Conservation (phyloP, 2,329 filamentous ascomycete genomes). For the Coniochaeta sp. region DNA sequence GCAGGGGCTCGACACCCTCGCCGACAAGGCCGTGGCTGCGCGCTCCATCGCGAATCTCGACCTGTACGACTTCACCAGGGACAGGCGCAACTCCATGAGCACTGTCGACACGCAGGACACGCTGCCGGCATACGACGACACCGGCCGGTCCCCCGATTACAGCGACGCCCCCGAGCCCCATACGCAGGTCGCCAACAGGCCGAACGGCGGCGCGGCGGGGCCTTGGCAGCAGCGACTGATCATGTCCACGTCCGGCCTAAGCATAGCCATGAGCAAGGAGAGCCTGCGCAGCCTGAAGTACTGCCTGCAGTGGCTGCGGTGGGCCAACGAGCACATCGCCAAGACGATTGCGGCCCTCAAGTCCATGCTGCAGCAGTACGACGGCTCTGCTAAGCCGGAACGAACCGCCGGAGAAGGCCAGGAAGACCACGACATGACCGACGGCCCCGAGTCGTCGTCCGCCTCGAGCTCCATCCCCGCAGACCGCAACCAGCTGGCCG, state of each 20-base stretch:
- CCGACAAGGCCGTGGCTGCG: conserved; percentile 6
- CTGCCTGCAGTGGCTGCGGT: conserved; percentile 71
- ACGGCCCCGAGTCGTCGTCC: conserved; percentile 1
- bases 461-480: conserved; percentile 15
- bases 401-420: conserved; percentile 3
- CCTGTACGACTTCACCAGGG: conserved; percentile 17
- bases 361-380: conserved; percentile 72
- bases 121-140: conserved; percentile 77
- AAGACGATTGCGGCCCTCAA: conserved; percentile 69
- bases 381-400: conserved; percentile 26
- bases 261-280: conserved; percentile 85
- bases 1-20: conserved; percentile 11
- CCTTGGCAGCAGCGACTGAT: conserved; percentile 78
- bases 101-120: conserved; percentile 51
- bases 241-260: conserved; percentile 83
- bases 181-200: conserved; percentile 18
- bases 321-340: conserved; percentile 75
- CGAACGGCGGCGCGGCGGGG: conserved; percentile 14
- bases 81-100: conserved; percentile 57
- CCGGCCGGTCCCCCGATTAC: conserved; percentile 62
- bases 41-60: conserved; percentile 10
- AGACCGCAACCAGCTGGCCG: conserved; percentile 42
- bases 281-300: conserved; percentile 79
- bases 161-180: conserved; percentile 46
- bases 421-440: conserved; percentile 15